Evolutionary conservation across 352 stramenopile genomes (phyloP), one percentile per base, ranked within the genome.

Genomic region (Phytophthora rubi): DNA sequence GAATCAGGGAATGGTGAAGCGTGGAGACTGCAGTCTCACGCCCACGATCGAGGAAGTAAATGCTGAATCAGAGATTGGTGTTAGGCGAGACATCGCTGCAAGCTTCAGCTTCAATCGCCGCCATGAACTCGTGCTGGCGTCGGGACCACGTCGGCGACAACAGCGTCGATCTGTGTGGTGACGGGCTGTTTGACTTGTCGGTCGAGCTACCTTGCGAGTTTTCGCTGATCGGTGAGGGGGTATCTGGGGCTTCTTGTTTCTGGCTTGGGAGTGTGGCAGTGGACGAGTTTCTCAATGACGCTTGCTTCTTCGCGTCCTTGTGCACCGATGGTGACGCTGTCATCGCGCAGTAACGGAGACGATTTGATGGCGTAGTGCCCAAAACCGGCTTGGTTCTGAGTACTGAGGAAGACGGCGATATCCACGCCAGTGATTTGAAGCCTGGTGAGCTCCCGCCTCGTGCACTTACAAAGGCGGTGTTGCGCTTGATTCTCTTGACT

Each of bases 71-170:
- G 2, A 44, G 37, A 44, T 44, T 10, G 7, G 42, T 48, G 7
- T n/a, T 12, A 48, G 42, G 42, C 16, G 42, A 48, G 13, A 8
- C 16, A n/a, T 65, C 48, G 21, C 44, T 48, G 23, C 12, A 13
- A 30, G 45, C 65, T 32, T 72, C 65, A 3, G 42, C 59, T 26
- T 72, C 65, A 3, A 72, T 72, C 13, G 65, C 65, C 3, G 53
- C 65, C 44, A 68, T 68, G 35, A 72, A 72, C 4, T 61, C n/a
- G 47, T 68, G 42, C 44, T 72, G 59, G 5, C 65, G 59, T 8
- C 37, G 59, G n/a, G 60, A 44, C 59, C 59, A 68, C 32, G 32
- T 58, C 8, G 65, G 49, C 4, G 64, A 72, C 37, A 67, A 28
- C 13, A 28, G 13, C 12, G 18, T 32, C 21, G 51, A 7, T 58